Conservation (phyloP, 306 rosid species). For the Ammopiptanthus mongolicus region DNA sequence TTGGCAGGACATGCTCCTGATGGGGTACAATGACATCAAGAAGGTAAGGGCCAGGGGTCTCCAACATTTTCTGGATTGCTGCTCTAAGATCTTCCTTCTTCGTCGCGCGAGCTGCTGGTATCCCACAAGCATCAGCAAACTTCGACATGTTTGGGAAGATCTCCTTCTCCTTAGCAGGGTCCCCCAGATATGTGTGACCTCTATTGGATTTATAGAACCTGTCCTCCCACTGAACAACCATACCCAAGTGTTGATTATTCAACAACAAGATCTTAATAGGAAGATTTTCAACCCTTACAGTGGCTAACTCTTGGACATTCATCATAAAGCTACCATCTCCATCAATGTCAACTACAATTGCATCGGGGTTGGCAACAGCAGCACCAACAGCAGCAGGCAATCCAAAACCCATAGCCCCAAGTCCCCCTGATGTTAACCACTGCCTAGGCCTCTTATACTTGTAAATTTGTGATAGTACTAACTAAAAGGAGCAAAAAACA, state of each 20-base stretch:
- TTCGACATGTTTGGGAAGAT: conserved; percentile 78
- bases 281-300: conserved; percentile 71
- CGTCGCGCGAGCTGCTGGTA: conserved; percentile 68
- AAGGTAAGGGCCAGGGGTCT: conserved; percentile 82
- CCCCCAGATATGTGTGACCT: conserved; percentile 76
- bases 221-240: conserved; percentile 97
- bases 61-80: conserved; percentile 80
- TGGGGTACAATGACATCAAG: conserved; percentile 87
- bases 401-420: too few relatives aligned
- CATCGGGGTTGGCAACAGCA: too few relatives aligned
- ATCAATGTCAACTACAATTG: too few relatives aligned
- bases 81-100: conserved; percentile 58
- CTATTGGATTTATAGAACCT: conserved; percentile 80
- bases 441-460: too few relatives aligned
- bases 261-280: conserved; percentile 66
- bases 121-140: conserved; percentile 79
- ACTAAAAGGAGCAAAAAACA: too few relatives aligned
- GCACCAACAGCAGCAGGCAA: too few relatives aligned
- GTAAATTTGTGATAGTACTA: too few relatives aligned
- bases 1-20: conserved; percentile 93
- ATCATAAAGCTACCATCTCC: too few relatives aligned
- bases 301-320: conserved; percentile 80
- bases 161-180: conserved; percentile 58
- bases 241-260: conserved; percentile 93
- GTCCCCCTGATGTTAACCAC: too few relatives aligned